These are phyloP conservation scores for Canavalia ensiformis DNA, from an alignment of 306 rosid genomes.

Conservation along the genomic window DNA sequence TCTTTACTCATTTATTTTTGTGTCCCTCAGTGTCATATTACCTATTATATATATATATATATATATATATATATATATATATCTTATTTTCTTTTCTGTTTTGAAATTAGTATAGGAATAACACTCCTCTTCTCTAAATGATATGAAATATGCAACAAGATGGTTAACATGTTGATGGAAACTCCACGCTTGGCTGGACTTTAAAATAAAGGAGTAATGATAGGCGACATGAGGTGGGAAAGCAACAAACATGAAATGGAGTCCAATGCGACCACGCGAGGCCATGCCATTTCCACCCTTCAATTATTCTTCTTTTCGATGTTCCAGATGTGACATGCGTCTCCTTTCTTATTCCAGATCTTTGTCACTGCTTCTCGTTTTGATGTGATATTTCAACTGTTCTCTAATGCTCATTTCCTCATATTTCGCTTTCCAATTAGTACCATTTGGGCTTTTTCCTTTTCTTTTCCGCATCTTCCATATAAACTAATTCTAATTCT, in stretches of 20 bases:
- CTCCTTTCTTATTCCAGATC: not conserved
- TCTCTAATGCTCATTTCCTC: not conserved
- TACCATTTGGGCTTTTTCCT: too few relatives aligned
- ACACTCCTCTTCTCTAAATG: not conserved
- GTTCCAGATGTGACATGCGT: not conserved
- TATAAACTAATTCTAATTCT: too few relatives aligned
- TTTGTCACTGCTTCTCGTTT: not conserved
- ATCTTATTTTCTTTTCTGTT: not conserved
- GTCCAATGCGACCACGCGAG: not conserved
- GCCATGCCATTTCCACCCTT: not conserved
- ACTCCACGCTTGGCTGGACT: slow-evolving; percentile 14
- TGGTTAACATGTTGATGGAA: slow-evolving; percentile 3
- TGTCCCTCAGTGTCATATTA: too few relatives aligned
- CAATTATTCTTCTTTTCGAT: not conserved
- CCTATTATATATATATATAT: too few relatives aligned
- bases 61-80: too few relatives aligned
- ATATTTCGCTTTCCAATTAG: too few relatives aligned
- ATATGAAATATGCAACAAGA: not conserved
- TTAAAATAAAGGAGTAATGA: not conserved
- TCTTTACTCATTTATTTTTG: too few relatives aligned
- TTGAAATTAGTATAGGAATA: too few relatives aligned
- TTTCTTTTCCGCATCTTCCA: too few relatives aligned
- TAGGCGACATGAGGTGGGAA: not conserved
- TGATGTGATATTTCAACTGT: not conserved
- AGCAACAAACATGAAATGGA: not conserved